A percentile compares a stretch with the other conserved stretches of the same genome.
Evolutionary conservation across 192 early-diverging fungal genomes (phyloP).

Genomic region (Podila epicladia): DNA sequence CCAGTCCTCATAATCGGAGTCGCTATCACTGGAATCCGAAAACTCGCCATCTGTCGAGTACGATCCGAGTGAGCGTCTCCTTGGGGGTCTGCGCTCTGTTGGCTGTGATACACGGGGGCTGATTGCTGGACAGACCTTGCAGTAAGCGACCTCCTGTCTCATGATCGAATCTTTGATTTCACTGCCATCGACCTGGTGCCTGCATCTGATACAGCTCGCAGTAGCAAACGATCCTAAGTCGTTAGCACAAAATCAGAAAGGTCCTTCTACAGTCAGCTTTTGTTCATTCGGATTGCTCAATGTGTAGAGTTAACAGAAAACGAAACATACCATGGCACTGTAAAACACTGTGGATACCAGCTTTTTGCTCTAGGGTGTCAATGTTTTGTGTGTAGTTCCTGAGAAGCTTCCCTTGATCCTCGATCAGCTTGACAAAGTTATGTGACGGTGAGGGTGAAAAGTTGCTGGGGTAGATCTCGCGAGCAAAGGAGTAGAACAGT

Average conservation of each 20-base stretch:
- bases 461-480: constrained; percentile 90
- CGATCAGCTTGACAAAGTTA: constrained; percentile 88
- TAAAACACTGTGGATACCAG: constrained; percentile 84
- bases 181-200: constrained; percentile 77
- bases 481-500: constrained; percentile 96
- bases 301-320: too few species aligned
- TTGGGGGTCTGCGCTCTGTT: background rate
- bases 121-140: constrained; percentile 69
- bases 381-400: constrained; percentile 99
- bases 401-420: constrained; percentile 83
- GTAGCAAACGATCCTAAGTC: constrained; percentile 87
- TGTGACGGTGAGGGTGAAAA: constrained; percentile 89
- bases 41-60: constrained; percentile 27
- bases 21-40: constrained; percentile 59
- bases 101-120: constrained; percentile 24
- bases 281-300: too few species aligned
- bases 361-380: constrained; percentile 91
- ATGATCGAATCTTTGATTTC: constrained; percentile 86
- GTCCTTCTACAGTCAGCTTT: too few species aligned
- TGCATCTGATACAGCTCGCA: constrained; percentile 92
- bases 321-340: constrained; percentile 85
- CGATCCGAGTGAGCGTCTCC: constrained; percentile 6
- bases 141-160: constrained; percentile 78
- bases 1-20: constrained; percentile 32
- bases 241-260: background rate